Conservation (phyloP, 1,284 basidiomycete genomes). For the Sparassis latifolia region DNA sequence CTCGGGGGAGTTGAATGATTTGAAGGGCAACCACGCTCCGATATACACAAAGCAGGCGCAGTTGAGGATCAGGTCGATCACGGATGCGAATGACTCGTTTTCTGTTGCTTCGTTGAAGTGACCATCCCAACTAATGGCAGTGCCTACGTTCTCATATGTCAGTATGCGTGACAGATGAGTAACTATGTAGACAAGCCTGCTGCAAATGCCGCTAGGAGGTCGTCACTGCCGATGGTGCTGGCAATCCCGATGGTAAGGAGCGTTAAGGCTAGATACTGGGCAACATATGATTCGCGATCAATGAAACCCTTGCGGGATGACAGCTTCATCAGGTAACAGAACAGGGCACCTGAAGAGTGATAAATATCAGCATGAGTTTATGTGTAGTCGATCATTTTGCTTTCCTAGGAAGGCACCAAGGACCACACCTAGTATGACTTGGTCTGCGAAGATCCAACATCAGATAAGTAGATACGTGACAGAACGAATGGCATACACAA, state of each 20-base stretch:
- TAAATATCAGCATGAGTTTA: too few relatives aligned
- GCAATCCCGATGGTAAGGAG: conserved; percentile 77
- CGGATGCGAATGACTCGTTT: conserved; percentile 81
- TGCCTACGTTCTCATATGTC: conserved; percentile 36
- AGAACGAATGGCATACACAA: conserved; percentile 42
- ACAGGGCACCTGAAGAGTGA: conserved; percentile 46
- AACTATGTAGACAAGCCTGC: conserved; percentile 50
- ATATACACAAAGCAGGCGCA: conserved; percentile 88
- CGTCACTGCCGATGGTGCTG: conserved; percentile 77
- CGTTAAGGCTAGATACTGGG: conserved; percentile 83
- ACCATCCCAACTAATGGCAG: conserved; percentile 92
- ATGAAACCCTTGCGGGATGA: conserved; percentile 74
- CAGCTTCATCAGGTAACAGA: conserved; percentile 79
- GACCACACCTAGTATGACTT: conserved; percentile 78
- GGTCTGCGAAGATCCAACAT: conserved; percentile 42
- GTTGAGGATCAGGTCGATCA: conserved; percentile 84
- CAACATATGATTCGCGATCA: conserved; percentile 88
- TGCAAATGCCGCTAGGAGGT: conserved; percentile 87
- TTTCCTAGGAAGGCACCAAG: conserved; percentile 73
- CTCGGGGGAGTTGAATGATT: conserved; percentile 52
- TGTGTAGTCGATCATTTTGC: conserved; percentile 2
- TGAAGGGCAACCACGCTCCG: conserved; percentile 84
- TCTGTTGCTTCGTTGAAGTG: conserved; percentile 85
- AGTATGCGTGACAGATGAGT: not conserved
- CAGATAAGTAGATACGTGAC: not conserved